Conservation (phyloP, 2,329 filamentous ascomycete genomes). For the Nigrospora sphaerica region DNA sequence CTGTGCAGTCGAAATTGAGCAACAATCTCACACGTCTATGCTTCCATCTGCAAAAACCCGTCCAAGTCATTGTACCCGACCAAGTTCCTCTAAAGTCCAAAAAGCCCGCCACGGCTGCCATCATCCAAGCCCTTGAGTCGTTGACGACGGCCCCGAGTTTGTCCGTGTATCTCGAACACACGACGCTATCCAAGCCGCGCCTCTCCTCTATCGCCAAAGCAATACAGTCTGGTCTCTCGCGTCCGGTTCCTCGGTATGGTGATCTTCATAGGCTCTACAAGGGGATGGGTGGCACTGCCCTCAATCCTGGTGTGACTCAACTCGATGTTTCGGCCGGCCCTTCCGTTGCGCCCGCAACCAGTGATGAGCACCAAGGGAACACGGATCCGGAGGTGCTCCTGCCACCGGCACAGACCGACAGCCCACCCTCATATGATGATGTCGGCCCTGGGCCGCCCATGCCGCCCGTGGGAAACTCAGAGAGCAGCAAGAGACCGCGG, state of each 20-base stretch:
- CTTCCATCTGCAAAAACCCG: constrained; percentile 2
- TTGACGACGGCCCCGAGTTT: not conserved
- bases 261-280: constrained; percentile 4
- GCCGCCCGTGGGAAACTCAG: not conserved
- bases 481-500: not conserved
- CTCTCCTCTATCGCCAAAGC: not conserved
- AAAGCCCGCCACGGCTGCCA: not conserved
- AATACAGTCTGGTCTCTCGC: not conserved
- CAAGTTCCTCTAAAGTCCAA: constrained; percentile 1
- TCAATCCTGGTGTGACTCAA: not conserved
- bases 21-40: not conserved
- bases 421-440: constrained; percentile 3
- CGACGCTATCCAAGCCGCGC: constrained; percentile 2
- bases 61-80: constrained; percentile 2
- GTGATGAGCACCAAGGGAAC: not conserved
- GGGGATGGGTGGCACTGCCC: constrained; percentile 1
- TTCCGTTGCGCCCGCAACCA: too few relatives aligned
- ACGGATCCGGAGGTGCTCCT: not conserved
- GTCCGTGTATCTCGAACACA: constrained; percentile 3
- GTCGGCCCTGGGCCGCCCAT: constrained; percentile 4
- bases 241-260: constrained; percentile 1
- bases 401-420: not conserved
- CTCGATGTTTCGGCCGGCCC: too few relatives aligned
- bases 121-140: constrained; percentile 2
- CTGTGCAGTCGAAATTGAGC: constrained; percentile 1